phyloP scores from a whole-genome alignment of 139 green algal genomes.

The Nannochloris sp. region DNA sequence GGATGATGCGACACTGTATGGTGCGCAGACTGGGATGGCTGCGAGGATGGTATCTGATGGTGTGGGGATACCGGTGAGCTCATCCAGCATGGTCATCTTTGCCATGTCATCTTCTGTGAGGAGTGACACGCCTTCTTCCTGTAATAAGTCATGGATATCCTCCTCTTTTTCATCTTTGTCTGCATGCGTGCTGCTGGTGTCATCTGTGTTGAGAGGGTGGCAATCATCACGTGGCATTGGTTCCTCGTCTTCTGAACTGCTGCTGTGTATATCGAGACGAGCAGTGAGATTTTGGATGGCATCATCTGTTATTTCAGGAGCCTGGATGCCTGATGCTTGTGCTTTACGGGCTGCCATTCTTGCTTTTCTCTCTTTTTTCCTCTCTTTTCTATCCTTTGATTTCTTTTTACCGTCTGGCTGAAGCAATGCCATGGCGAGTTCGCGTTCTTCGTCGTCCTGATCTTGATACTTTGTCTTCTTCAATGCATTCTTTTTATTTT shows the following conservation, averaged over 20 bases:
- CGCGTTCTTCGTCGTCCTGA: slow-evolving; percentile 88
- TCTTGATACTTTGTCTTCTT: slow-evolving; percentile 70
- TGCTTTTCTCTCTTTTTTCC: slow-evolving; percentile 56
- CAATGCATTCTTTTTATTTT: slow-evolving; percentile 60
- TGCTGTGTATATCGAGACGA: slow-evolving; percentile 14
- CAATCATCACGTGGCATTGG: slow-evolving; percentile 16
- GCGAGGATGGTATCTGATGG: slow-evolving; percentile 77
- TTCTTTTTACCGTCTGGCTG: slow-evolving; percentile 58
- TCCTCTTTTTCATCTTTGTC: slow-evolving; percentile 9
- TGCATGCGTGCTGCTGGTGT: neutral
- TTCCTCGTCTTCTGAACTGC: neutral
- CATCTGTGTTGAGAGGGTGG: too few species aligned
- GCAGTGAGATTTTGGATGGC: slow-evolving; percentile 45
- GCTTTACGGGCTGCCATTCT: slow-evolving; percentile 34
- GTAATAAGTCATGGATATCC: slow-evolving; percentile 45
- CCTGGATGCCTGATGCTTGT: slow-evolving; percentile 6
- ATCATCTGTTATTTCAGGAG: slow-evolving; percentile 23
- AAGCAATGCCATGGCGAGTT: slow-evolving; percentile 60
- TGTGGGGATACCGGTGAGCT: slow-evolving; percentile 62
- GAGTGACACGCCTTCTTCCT: slow-evolving; percentile 43
- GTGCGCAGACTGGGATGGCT: slow-evolving; percentile 82
- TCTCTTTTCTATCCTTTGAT: slow-evolving; percentile 25
- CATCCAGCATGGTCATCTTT: slow-evolving; percentile 45
- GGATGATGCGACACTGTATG: slow-evolving; percentile 53
- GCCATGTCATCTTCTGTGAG: slow-evolving; percentile 37